Percentiles rank a stretch among this genome's conserved stretches.
These are phyloP conservation scores for Catenaria anguillulae DNA, from an alignment of 371 early-diverging fungal species.

Conservation along the genomic window DNA sequence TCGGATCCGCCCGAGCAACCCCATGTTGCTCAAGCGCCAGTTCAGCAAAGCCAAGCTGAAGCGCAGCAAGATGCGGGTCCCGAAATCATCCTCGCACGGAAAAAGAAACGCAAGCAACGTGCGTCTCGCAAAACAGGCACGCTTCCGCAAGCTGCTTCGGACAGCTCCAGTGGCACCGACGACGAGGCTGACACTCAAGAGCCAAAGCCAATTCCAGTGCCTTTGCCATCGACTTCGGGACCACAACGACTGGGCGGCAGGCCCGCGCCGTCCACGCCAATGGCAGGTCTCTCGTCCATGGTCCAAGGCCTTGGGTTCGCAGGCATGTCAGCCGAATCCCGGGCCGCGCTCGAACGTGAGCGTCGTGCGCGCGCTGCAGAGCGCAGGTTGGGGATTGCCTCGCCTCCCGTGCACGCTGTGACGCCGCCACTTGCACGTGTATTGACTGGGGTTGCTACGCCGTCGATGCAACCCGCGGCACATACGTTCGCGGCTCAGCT, in stretches of 20 bases:
- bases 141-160: not conserved
- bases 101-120: not conserved
- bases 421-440: no score
- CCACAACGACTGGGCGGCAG: not conserved
- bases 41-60: no score
- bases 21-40: no score
- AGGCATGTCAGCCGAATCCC: not conserved
- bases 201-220: no score
- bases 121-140: not conserved
- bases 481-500: not conserved
- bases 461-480: not conserved
- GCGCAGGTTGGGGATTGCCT: not conserved
- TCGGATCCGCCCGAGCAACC: no score
- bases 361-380: constrained; percentile 4
- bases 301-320: no score
- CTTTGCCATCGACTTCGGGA: not conserved
- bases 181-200: not conserved
- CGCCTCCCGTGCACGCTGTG: not conserved
- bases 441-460: not conserved
- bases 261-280: not conserved
- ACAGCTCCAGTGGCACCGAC: not conserved
- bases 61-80: no score
- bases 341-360: not conserved
- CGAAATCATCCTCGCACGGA: no score
- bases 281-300: no score